Conservation (phyloP, 345 rosid genomes). For the Eucalyptus dawsonii region DNA sequence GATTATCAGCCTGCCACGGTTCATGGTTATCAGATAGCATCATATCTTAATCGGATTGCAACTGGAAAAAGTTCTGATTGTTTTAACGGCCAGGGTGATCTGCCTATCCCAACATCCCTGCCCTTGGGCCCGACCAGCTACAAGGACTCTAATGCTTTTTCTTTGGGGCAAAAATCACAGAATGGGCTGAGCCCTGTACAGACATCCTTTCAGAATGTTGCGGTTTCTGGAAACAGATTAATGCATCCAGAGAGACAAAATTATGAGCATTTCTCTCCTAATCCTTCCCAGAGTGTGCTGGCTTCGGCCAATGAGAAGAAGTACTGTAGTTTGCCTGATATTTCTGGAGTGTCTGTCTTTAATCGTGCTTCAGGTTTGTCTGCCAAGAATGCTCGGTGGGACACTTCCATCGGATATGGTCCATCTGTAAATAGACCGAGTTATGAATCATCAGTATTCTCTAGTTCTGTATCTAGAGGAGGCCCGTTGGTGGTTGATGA, state of each 20-base stretch:
- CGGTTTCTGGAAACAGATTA: slow-evolving; percentile 36
- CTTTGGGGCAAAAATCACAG: slow-evolving; percentile 51
- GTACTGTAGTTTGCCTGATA: slow-evolving; percentile 84
- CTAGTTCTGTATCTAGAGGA: slow-evolving; percentile 35
- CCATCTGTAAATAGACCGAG: slow-evolving; percentile 31
- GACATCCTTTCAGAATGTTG: slow-evolving; percentile 44
- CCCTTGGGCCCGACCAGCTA: slow-evolving; percentile 38
- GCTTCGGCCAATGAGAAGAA: slow-evolving; percentile 51
- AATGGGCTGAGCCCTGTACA: slow-evolving; percentile 47
- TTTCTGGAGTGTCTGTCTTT: slow-evolving; percentile 59
- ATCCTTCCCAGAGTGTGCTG: slow-evolving; percentile 20
- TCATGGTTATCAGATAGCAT: slow-evolving; percentile 64
- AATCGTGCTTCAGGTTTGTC: slow-evolving; percentile 32
- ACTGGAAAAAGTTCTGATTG: slow-evolving; percentile 34
- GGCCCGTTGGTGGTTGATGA: slow-evolving; percentile 39
- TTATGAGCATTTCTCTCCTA: slow-evolving; percentile 32
- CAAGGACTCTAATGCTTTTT: slow-evolving; percentile 35
- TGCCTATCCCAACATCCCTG: slow-evolving; percentile 31
- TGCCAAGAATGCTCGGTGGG: slow-evolving; percentile 46
- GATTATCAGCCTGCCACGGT: slow-evolving; percentile 71
- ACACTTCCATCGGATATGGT: slow-evolving; percentile 37
- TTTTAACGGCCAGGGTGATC: slow-evolving; percentile 45
- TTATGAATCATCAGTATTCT: slow-evolving; percentile 35
- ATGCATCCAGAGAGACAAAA: slow-evolving; percentile 41
- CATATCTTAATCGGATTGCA: slow-evolving; percentile 36